Evolutionary conservation across 139 green algal genomes (phyloP).

Genomic region (Closterium sp.): DNA sequence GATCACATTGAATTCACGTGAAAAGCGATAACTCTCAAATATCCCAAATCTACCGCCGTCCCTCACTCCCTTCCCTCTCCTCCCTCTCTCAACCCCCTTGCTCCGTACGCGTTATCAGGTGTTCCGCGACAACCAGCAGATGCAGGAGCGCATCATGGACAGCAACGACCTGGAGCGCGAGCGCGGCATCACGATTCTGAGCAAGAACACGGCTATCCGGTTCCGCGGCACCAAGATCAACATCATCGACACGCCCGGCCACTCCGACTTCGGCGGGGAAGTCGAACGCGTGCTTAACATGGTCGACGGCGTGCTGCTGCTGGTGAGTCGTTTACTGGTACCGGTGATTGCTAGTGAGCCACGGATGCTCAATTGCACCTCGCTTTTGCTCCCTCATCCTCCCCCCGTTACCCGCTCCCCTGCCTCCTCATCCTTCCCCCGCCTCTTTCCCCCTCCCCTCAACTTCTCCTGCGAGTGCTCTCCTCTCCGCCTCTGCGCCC

Average conservation of each 20-base stretch:
- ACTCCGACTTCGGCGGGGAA: conserved; percentile 99
- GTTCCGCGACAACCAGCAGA: conserved; percentile 70
- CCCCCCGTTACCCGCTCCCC: no score
- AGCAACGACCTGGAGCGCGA: conserved; percentile 94
- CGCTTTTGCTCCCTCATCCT: no score
- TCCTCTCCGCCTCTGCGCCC: not conserved
- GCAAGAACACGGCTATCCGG: conserved; percentile 96
- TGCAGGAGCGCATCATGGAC: conserved; percentile 94
- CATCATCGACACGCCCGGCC: conserved; percentile 98
- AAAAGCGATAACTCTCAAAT: not conserved
- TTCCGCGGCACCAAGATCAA: conserved; percentile 88
- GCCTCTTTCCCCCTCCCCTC: no score
- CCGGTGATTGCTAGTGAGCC: no score
- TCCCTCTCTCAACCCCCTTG: not conserved
- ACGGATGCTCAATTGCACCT: no score
- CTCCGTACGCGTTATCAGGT: conserved; percentile 38
- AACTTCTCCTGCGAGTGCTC: no score
- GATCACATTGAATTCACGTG: not conserved
- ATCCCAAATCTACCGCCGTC: not conserved
- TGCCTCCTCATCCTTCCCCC: no score
- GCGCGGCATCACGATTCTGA: conserved; percentile 98
- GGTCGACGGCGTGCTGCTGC: conserved; percentile 96
- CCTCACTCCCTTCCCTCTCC: not conserved
- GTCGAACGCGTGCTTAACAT: conserved; percentile 99
- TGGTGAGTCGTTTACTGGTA: conserved; percentile 53